Base-by-base conservation (phyloP, 116 monocot species). In the Posidonia oceanica region DNA sequence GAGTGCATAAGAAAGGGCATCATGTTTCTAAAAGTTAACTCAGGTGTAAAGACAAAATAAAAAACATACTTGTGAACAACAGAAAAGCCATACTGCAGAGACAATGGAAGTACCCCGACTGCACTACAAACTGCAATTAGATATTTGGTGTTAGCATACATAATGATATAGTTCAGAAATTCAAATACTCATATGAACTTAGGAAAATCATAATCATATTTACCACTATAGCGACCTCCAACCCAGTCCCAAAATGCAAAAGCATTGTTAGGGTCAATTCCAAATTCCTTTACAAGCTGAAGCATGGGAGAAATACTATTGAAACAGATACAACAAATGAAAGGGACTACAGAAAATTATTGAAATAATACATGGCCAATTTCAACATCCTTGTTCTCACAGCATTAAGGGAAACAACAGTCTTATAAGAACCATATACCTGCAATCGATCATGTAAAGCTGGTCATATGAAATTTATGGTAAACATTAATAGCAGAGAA, bases 191-290 rank as follows among this genome's bases (percentile, higher is more conserved):
- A 36, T 58, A 39, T 38, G n/a, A 58, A 57, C 11, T 39, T 3
- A 55, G 12, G 8, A 16, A 40, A 58, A 51, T 39, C 16, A 73
- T 54, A 53, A 51, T 8, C 16, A 71, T 78, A 66, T 58, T 75
- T 72, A 96, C 96, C 96, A 82, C 91, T 96, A 76, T 96, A 96
- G 67, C 96, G 96, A 75, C 96, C 96, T 54, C 96, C 96, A 82
- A 96, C 96, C 96, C 91, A 96, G 67, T 96, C 96, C 96, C 96
- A 96, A 70, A 96, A 96, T 64, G 88, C 85, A 83, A 96, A 96
- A 71, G 91, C 81, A 87, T 96, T 96, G 54, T 77, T 78, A 69
- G 96, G 91, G 68, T 96, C 91, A 64, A 96, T 96, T 5, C 91
- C 91, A 74, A 96, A 96, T 78, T 88, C 71, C 76, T 96, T 78